Percentiles rank a stretch among this genome's conserved stretches.
phyloP scores from a whole-genome alignment of 495 filamentous ascomycete genomes.

The Arthonia radiata region DNA sequence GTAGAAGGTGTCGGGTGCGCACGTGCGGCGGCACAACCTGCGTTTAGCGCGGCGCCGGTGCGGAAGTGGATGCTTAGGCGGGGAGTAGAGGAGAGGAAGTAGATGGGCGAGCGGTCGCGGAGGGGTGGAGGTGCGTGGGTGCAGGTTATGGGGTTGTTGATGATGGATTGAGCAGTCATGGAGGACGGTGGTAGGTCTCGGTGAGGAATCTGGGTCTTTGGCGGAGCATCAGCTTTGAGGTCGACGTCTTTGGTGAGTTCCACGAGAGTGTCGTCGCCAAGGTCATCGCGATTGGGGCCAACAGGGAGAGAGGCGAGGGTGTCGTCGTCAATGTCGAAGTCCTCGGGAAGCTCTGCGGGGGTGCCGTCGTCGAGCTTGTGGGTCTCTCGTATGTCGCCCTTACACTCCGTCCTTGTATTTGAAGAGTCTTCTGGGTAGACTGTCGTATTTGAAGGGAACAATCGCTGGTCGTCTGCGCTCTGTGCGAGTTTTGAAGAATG shows the following conservation, averaged over 20 bases:
- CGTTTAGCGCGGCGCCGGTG: conserved; percentile 26
- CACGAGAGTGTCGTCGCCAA: background rate
- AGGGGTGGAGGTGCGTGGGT: conserved; percentile 22
- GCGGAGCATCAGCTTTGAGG: background rate
- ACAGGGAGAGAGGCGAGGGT: background rate
- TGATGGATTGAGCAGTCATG: too few species aligned
- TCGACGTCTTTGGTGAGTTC: background rate
- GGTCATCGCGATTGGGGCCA: background rate
- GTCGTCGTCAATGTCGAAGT: background rate
- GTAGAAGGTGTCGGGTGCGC: conserved; percentile 18
- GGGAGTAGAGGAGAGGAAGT: conserved; percentile 21
- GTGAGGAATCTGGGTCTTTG: background rate
- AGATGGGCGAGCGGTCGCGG: conserved; percentile 24
- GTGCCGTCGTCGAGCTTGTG: too few species aligned
- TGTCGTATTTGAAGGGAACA: too few species aligned
- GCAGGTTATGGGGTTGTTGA: conserved; percentile 19
- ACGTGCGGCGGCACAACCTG: conserved; percentile 16
- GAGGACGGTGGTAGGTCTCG: background rate
- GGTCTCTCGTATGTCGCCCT: too few species aligned
- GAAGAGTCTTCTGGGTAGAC: too few species aligned
- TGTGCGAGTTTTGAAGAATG: too few species aligned
- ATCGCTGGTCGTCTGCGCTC: too few species aligned
- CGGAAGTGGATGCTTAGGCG: conserved; percentile 35
- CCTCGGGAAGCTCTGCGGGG: too few species aligned
- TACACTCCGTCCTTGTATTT: too few species aligned